Conservation (phyloP, 2,329 filamentous ascomycete species). For the Cytospora paraplurivora region DNA sequence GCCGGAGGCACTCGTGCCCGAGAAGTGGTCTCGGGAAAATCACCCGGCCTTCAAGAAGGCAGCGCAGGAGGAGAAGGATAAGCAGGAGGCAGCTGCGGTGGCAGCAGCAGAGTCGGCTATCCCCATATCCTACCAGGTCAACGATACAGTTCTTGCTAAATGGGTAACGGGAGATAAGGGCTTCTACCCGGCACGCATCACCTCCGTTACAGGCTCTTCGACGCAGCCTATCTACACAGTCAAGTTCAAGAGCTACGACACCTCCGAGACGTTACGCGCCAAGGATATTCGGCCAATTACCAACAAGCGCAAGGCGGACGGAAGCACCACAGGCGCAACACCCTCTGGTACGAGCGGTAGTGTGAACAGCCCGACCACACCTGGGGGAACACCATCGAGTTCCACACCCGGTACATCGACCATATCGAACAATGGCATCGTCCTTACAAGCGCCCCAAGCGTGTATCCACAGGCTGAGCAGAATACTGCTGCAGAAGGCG, state of each 20-base stretch:
- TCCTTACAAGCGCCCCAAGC: slow-evolving; percentile 58
- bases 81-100: slow-evolving; percentile 32
- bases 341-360: slow-evolving; percentile 37
- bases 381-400: slow-evolving; percentile 33
- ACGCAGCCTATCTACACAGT: slow-evolving; percentile 90
- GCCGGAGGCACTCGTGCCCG: slow-evolving; percentile 53
- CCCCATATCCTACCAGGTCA: slow-evolving; percentile 74
- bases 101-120: slow-evolving; percentile 22
- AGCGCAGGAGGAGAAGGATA: slow-evolving; percentile 56
- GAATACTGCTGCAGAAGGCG: slow-evolving; percentile 64
- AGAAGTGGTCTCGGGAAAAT: slow-evolving; percentile 80
- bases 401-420: slow-evolving; percentile 33
- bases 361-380: slow-evolving; percentile 19
- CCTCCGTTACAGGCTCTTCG: slow-evolving; percentile 89
- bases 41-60: slow-evolving; percentile 73
- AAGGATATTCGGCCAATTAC: slow-evolving; percentile 82
- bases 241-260: slow-evolving; percentile 90
- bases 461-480: slow-evolving; percentile 62
- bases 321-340: slow-evolving; percentile 49
- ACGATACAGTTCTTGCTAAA: slow-evolving; percentile 87
- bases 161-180: slow-evolving; percentile 87
- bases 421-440: slow-evolving; percentile 48
- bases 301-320: slow-evolving; percentile 86
- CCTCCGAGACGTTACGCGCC: slow-evolving; percentile 76
- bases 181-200: slow-evolving; percentile 92